Percentiles rank a stretch among this genome's conserved stretches.
Conservation (phyloP, 352 stramenopile genomes). For the Globisporangium recalcitrans region DNA sequence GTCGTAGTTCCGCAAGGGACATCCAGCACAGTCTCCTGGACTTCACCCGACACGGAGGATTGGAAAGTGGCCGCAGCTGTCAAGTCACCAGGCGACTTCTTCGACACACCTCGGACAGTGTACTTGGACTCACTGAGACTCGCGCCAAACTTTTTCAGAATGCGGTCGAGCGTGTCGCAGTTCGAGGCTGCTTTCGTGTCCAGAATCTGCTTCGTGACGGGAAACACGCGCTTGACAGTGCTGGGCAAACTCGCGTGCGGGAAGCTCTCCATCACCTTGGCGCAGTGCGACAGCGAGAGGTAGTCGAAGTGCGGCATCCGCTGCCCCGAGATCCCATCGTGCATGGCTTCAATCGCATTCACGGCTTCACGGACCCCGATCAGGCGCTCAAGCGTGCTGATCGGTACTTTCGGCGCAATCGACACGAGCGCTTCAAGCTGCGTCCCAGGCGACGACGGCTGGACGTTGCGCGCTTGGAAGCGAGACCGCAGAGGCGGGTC, state of each 20-base stretch:
- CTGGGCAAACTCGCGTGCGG: constrained; percentile 32
- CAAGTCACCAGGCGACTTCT: constrained; percentile 17
- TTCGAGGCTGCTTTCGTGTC: constrained; percentile 36
- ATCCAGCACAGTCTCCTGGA: constrained; percentile 18
- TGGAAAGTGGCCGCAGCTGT: constrained; percentile 24
- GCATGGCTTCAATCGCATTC: constrained; percentile 63
- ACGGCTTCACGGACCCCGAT: constrained; percentile 65
- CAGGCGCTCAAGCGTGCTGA: constrained; percentile 56
- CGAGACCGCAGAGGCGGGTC: constrained; percentile 84
- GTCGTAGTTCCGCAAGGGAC: constrained; percentile 41
- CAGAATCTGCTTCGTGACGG: constrained; percentile 42
- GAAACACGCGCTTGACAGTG: constrained; percentile 49
- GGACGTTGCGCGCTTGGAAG: constrained; percentile 77
- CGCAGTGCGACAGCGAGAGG: constrained; percentile 54
- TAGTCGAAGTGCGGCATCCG: constrained; percentile 75
- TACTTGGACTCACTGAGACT: constrained; percentile 28
- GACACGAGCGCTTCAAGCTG: constrained; percentile 53
- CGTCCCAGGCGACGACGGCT: constrained; percentile 52
- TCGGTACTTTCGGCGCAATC: constrained; percentile 38
- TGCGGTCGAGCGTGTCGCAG: constrained; percentile 44
- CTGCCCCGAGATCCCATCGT: constrained; percentile 29
- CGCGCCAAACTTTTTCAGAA: constrained; percentile 43
- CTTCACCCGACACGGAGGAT: not conserved
- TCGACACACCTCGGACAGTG: constrained; percentile 31
- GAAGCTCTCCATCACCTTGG: constrained; percentile 47